These are phyloP conservation scores for Clathrus columnatus DNA, from an alignment of 768 basidiomycete species.

Conservation along the genomic window DNA sequence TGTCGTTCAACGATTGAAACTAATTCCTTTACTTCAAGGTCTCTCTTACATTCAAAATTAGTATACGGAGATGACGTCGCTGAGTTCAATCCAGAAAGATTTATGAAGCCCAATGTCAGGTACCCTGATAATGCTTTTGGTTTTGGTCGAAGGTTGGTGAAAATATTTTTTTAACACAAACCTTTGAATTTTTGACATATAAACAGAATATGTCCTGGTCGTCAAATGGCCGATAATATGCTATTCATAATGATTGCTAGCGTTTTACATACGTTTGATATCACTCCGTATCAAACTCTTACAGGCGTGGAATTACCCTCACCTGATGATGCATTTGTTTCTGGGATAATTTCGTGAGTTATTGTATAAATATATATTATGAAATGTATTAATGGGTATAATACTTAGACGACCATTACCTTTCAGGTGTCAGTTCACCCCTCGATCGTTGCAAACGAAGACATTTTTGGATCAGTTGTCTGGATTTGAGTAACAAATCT, in stretches of 20 bases:
- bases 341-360: constrained; percentile 7
- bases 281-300: neutral
- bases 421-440: neutral
- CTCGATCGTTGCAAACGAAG: neutral
- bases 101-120: constrained; percentile 13
- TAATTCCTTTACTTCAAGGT: too few relatives aligned
- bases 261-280: constrained; percentile 5
- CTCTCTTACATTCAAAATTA: constrained; percentile 24
- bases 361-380: neutral
- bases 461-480: neutral
- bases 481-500: too few relatives aligned
- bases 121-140: neutral
- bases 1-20: too few relatives aligned
- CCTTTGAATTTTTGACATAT: neutral
- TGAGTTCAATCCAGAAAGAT: constrained; percentile 24
- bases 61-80: constrained; percentile 20
- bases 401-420: neutral
- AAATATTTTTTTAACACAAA: neutral
- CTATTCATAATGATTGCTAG: constrained; percentile 7
- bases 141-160: neutral
- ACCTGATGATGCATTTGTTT: constrained; percentile 13
- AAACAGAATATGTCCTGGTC: constrained; percentile 11
- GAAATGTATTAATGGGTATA: neutral
- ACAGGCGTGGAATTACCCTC: neutral
- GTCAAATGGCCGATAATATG: too few relatives aligned